Evolutionary conservation across 768 basidiomycete species (phyloP).

Genomic region (Solioccasus polychromus): DNA sequence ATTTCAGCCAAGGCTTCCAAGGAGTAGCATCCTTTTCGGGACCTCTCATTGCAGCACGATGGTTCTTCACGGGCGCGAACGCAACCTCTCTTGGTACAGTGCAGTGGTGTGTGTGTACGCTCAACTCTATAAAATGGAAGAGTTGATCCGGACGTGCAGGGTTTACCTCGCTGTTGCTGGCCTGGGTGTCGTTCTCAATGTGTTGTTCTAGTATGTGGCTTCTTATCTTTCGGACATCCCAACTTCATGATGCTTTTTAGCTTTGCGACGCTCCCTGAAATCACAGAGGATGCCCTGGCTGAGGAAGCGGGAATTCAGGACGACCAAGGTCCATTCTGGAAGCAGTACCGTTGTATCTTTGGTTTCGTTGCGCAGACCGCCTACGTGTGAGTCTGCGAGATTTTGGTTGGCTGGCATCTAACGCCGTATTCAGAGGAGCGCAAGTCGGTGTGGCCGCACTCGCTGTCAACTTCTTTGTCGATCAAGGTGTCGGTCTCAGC

Average conservation of each 20-base stretch:
- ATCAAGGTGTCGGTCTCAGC: conserved; percentile 54
- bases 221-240: background rate
- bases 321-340: conserved; percentile 58
- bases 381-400: conserved; percentile 46
- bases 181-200: conserved; percentile 58
- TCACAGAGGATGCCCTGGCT: conserved; percentile 62
- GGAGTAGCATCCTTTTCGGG: conserved; percentile 72
- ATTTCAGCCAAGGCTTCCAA: conserved; percentile 79
- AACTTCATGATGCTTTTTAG: conserved; percentile 28
- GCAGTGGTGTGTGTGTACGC: conserved; percentile 45
- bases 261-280: conserved; percentile 67
- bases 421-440: conserved; percentile 43
- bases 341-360: conserved; percentile 67
- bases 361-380: conserved; percentile 72
- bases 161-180: conserved; percentile 64
- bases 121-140: background rate
- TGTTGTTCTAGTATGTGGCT: conserved; percentile 56
- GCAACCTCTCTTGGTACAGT: conserved; percentile 60
- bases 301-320: conserved; percentile 43
- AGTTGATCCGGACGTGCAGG: conserved; percentile 32
- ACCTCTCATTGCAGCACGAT: conserved; percentile 71
- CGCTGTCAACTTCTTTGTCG: conserved; percentile 68
- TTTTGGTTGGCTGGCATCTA: background rate
- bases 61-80: conserved; percentile 70
- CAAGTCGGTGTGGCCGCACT: conserved; percentile 67